phyloP scores from a whole-genome alignment of 768 basidiomycete genomes.

The Termitomyces sp. region DNA sequence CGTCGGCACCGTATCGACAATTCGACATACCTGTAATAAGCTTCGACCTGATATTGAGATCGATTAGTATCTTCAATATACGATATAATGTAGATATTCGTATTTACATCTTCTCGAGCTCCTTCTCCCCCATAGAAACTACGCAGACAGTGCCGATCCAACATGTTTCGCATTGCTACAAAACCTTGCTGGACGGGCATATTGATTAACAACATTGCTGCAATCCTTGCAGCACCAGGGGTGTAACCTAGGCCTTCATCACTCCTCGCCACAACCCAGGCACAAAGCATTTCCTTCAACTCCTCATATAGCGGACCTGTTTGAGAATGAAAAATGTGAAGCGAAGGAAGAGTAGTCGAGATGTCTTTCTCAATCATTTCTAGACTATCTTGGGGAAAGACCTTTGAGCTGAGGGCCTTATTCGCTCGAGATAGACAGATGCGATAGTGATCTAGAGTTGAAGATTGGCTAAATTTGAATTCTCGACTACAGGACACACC shows the following conservation, averaged over 20 bases:
- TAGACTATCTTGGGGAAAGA: constrained; percentile 62
- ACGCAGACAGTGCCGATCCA: constrained; percentile 80
- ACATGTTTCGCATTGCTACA: constrained; percentile 75
- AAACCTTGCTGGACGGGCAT: constrained; percentile 75
- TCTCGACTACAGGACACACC: constrained; percentile 33
- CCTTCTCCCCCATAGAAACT: constrained; percentile 75
- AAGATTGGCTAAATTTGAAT: constrained; percentile 6
- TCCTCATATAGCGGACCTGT: constrained; percentile 79
- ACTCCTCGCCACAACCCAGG: constrained; percentile 82
- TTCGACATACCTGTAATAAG: constrained; percentile 70
- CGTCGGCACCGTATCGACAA: neutral
- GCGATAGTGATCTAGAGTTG: constrained; percentile 57
- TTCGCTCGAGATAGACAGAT: constrained; percentile 69
- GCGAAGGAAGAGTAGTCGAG: constrained; percentile 58
- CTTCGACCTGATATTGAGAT: constrained; percentile 60
- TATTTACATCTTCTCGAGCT: constrained; percentile 76
- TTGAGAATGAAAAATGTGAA: constrained; percentile 76
- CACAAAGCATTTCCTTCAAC: constrained; percentile 76
- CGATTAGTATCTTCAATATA: constrained; percentile 8
- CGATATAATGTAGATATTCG: neutral
- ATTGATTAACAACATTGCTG: constrained; percentile 83
- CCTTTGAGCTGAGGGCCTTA: constrained; percentile 55
- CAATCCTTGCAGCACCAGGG: constrained; percentile 62
- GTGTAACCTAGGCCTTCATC: constrained; percentile 80
- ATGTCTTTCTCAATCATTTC: constrained; percentile 72